Conservation (phyloP, 768 basidiomycete genomes). For the Termitomyces bulborhizus region DNA sequence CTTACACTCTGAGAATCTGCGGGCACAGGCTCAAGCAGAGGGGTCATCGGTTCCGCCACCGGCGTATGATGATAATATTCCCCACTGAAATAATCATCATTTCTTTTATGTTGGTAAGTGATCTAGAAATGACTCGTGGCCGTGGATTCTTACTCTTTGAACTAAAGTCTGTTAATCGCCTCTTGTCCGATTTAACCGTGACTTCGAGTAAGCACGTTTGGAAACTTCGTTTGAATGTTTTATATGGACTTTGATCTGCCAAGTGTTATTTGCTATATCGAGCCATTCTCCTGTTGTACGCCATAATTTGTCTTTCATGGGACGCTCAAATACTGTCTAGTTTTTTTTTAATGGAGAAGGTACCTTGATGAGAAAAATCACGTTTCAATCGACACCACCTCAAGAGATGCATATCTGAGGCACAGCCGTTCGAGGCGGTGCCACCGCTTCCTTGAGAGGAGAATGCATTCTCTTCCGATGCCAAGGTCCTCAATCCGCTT, state of each 20-base stretch:
- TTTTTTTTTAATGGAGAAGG: not conserved
- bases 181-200: not conserved
- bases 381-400: not conserved
- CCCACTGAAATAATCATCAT: not conserved
- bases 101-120: not conserved
- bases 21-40: conserved; percentile 1
- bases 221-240: not conserved
- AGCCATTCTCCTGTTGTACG: not conserved
- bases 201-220: not conserved
- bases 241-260: not conserved
- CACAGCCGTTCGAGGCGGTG: too few species aligned
- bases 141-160: not conserved
- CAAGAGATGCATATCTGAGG: not conserved
- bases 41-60: conserved; percentile 12
- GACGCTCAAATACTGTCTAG: too few species aligned
- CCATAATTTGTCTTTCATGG: not conserved
- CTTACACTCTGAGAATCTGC: conserved; percentile 7
- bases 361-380: not conserved
- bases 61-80: conserved; percentile 11
- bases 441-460: not conserved
- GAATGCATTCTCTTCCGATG: not conserved
- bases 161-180: not conserved
- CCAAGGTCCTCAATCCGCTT: not conserved
- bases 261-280: not conserved
- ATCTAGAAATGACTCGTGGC: not conserved